Base-by-base conservation (phyloP, 2,329 filamentous ascomycete species). In the Pestalotiopsis sp. region DNA sequence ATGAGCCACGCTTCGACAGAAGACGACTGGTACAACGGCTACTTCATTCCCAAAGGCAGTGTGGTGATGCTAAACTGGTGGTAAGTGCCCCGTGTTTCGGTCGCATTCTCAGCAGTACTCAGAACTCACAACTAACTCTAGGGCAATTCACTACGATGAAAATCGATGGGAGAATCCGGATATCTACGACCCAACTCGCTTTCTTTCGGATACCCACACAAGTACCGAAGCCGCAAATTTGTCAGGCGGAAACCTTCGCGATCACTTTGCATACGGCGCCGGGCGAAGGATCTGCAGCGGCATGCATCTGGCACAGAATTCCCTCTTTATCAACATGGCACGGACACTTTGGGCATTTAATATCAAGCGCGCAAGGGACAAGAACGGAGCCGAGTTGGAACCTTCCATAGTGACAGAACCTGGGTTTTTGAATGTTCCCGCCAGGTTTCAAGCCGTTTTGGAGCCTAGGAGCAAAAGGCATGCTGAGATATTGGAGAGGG, bases 211-310 rank as follows among this genome's bases (percentile, higher is more conserved):
- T 65, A 45, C 65, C 39, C 71, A 72, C 57, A 69, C 31, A 7
- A 65, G 58, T 67, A 78, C 73, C 41, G 77, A 78, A 49, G 72
- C 77, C 2, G 73, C 73, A 66, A 73, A 73, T 65, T 69, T 81
- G 17, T 69, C 80, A 0, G 80, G 83, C 65, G 76, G 77, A 0
- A 75, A 77, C 0, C 80, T 86, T 72, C 80, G 85, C 17, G 86
- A 88, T 62, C 82, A 85, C 11, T 88, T 86, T 74, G 82, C 80
- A 0, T 90, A 88, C 67, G 87, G 88, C 23, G 84, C 83, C 11
- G 87, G 88, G 2, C 80, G 87, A 4, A 81, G 88, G 31, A 82
- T 88, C 60, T 90, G 88, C 73, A 86, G 83, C 0, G 88, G 88
- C 0, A 85, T 87, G 31, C 85, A 88, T 66, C 79, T 90, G 2